phyloP scores from a whole-genome alignment of 345 rosid genomes.

The Melaleuca quinquenervia region DNA sequence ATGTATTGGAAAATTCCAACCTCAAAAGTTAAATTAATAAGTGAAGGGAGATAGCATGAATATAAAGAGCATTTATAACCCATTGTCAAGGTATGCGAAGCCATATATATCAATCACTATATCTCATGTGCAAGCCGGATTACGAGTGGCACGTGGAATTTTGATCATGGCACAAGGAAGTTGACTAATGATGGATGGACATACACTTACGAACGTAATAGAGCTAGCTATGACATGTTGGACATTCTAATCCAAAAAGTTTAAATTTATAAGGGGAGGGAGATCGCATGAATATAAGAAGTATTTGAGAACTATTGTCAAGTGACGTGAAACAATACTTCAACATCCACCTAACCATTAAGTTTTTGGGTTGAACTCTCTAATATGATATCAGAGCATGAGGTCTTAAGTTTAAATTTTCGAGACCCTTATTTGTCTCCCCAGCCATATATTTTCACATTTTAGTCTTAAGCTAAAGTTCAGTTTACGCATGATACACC shows the following conservation, averaged over 20 bases:
- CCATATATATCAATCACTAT: neutral
- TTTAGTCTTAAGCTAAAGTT: neutral
- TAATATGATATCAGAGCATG: neutral
- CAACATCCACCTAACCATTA: neutral
- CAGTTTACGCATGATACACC: neutral
- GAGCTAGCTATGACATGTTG: neutral
- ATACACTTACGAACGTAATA: neutral
- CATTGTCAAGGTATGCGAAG: rapidly evolving
- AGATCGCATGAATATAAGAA: neutral
- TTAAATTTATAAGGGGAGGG: neutral
- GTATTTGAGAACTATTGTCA: neutral
- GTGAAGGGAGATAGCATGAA: neutral
- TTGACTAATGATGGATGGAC: neutral
- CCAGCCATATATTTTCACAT: rapidly evolving
- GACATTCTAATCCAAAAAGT: too few relatives aligned
- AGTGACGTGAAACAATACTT: neutral
- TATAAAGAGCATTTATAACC: neutral
- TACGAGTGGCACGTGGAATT: neutral
- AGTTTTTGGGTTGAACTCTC: neutral
- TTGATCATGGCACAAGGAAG: neutral
- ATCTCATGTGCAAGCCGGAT: too few relatives aligned
- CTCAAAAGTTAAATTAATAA: neutral
- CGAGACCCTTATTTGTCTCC: neutral
- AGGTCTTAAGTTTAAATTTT: neutral
- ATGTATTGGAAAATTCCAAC: neutral